phyloP scores from a whole-genome alignment of 805 yeast genomes.

The Hanseniaspora thailandica region DNA sequence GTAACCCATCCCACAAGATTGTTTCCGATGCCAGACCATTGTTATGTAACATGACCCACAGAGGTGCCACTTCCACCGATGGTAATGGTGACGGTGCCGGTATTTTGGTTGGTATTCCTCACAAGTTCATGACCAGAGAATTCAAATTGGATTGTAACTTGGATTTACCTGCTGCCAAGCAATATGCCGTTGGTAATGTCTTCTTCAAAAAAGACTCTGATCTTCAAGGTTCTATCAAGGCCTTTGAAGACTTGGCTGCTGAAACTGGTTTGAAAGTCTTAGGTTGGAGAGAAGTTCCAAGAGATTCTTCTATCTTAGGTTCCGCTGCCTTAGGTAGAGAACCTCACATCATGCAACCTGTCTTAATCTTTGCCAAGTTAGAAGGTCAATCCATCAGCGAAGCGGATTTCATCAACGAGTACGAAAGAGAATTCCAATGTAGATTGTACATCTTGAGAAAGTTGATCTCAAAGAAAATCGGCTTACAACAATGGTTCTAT shows the following conservation, averaged over 20 bases:
- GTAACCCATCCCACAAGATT: constrained; percentile 75
- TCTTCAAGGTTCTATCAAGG: constrained; percentile 54
- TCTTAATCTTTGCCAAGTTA: constrained; percentile 55
- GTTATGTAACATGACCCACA: constrained; percentile 94
- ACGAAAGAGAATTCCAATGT: constrained; percentile 62
- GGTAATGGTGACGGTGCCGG: constrained; percentile 99
- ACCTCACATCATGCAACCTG: constrained; percentile 85
- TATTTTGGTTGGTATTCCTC: constrained; percentile 84
- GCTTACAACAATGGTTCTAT: constrained; percentile 94
- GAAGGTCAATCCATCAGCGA: constrained; percentile 31
- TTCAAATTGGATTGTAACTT: constrained; percentile 59
- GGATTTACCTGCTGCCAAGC: constrained; percentile 64
- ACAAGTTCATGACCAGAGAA: constrained; percentile 73
- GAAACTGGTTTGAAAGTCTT: constrained; percentile 69
- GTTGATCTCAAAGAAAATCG: constrained; percentile 80
- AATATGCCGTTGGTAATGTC: constrained; percentile 89
- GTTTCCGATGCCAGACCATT: constrained; percentile 79
- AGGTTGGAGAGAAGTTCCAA: constrained; percentile 93
- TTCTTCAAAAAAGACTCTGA: constrained; percentile 80
- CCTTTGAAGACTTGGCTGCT: constrained; percentile 71
- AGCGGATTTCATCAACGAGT: constrained; percentile 44
- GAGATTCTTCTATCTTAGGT: constrained; percentile 85
- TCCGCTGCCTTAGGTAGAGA: constrained; percentile 91
- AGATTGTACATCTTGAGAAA: constrained; percentile 78
- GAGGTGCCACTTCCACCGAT: constrained; percentile 95